phyloP scores from a whole-genome alignment of 345 rosid species.

The Isatis tinctoria region DNA sequence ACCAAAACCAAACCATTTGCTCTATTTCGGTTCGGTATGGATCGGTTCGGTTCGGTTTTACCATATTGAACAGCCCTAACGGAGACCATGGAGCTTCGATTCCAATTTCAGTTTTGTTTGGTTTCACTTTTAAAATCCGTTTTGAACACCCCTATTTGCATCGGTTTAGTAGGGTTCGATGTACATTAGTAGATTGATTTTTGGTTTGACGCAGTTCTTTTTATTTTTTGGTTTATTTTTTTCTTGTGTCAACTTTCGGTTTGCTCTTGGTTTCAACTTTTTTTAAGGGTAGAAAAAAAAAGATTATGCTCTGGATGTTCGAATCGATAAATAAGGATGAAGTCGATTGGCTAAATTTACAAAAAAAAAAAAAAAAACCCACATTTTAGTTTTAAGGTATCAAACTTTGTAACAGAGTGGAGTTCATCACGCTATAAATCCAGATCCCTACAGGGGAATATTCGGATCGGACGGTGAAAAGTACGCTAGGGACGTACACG shows the following conservation, averaged over 20 bases:
- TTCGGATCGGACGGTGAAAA: constrained; percentile 81
- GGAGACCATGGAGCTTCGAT: background rate
- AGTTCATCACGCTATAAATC: constrained; percentile 89
- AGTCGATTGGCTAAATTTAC: too few species aligned
- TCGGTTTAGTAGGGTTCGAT: background rate
- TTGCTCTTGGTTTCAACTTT: background rate
- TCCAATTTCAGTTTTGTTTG: background rate
- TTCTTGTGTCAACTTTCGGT: background rate
- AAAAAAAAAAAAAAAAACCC: too few species aligned
- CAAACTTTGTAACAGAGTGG: constrained; percentile 56
- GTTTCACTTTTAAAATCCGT: background rate
- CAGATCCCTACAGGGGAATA: constrained; percentile 88
- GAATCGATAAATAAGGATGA: background rate
- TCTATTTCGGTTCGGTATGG: too few species aligned
- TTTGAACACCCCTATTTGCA: background rate
- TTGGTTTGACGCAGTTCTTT: background rate
- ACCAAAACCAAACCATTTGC: too few species aligned
- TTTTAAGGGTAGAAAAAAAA: background rate
- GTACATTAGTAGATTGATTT: background rate
- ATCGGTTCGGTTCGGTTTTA: too few species aligned
- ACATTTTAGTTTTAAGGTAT: background rate
- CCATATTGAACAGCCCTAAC: too few species aligned
- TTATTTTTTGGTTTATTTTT: background rate
- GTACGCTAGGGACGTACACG: constrained; percentile 82
- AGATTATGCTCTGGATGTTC: background rate